Conservation (phyloP, 441 rosid genomes). For the Pelargonium cotyledonis region DNA sequence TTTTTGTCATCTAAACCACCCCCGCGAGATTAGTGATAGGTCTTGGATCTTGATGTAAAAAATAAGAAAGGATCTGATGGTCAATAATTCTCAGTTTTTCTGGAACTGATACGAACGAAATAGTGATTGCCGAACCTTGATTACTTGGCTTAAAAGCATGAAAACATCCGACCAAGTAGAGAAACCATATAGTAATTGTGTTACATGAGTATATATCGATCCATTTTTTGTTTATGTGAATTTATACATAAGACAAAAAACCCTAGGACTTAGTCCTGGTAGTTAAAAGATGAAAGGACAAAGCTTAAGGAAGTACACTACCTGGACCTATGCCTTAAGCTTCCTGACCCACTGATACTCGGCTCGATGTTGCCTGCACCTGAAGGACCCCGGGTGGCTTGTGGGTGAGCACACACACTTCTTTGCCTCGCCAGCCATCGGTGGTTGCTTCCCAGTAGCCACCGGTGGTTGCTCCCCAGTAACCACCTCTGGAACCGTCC, state of each 20-base stretch:
- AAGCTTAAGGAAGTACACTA: background rate
- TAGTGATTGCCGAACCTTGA: too few species aligned
- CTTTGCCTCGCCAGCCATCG: constrained; percentile 18
- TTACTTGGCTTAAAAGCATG: too few species aligned
- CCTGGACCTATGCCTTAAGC: background rate
- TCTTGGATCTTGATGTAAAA: too few species aligned
- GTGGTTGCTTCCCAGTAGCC: constrained; percentile 7
- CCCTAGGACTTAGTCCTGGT: background rate
- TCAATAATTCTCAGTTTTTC: too few species aligned
- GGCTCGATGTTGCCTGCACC: constrained; percentile 40
- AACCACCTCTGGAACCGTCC: background rate
- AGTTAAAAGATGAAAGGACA: background rate
- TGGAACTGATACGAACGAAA: too few species aligned
- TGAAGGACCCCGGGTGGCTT: constrained; percentile 45
- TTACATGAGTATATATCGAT: background rate
- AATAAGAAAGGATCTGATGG: too few species aligned
- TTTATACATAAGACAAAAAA: background rate
- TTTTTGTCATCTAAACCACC: too few species aligned
- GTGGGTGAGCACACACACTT: constrained; percentile 46
- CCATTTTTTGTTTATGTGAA: background rate
- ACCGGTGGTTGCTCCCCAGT: background rate
- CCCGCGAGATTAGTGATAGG: too few species aligned
- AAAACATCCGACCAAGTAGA: background rate
- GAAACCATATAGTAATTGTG: background rate
- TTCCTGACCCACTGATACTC: constrained; percentile 6